A percentile compares a stretch with the other conserved stretches of the same genome.
Evolutionary conservation across 306 rosid genomes (phyloP).

Genomic region (Delonix regia): DNA sequence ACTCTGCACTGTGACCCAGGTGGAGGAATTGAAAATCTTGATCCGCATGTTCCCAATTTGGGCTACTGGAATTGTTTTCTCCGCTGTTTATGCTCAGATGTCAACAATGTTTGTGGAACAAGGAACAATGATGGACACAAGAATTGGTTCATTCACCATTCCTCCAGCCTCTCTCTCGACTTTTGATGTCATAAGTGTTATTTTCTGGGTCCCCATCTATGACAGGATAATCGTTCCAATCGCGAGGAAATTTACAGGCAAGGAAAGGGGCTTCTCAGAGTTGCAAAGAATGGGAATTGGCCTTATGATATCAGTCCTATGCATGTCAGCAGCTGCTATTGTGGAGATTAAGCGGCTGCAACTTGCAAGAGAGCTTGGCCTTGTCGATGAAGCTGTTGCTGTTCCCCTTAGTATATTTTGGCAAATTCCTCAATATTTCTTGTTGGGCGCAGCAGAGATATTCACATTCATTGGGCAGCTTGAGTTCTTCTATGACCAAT

Average conservation of each 20-base stretch:
- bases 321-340: constrained; percentile 92
- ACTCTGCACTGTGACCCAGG: constrained; percentile 91
- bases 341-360: constrained; percentile 74
- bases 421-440: constrained; percentile 91
- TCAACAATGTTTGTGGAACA: constrained; percentile 95
- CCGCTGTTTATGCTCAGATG: constrained; percentile 95
- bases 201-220: constrained; percentile 89
- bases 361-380: constrained; percentile 66
- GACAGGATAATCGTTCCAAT: constrained; percentile 84
- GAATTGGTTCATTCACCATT: constrained; percentile 73
- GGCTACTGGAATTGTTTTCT: constrained; percentile 86
- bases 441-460: constrained; percentile 86
- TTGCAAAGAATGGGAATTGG: constrained; percentile 97
- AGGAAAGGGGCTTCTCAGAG: constrained; percentile 88
- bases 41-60: constrained; percentile 95
- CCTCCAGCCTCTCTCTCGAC: constrained; percentile 93
- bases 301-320: constrained; percentile 69
- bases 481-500: constrained; percentile 94
- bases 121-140: constrained; percentile 82
- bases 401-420: constrained; percentile 76
- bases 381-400: constrained; percentile 59
- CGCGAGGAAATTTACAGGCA: constrained; percentile 77
- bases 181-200: constrained; percentile 80
- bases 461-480: constrained; percentile 87
- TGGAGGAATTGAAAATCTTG: constrained; percentile 90